Conservation (phyloP, 495 filamentous ascomycete genomes). For the Clohesyomyces aquaticus region DNA sequence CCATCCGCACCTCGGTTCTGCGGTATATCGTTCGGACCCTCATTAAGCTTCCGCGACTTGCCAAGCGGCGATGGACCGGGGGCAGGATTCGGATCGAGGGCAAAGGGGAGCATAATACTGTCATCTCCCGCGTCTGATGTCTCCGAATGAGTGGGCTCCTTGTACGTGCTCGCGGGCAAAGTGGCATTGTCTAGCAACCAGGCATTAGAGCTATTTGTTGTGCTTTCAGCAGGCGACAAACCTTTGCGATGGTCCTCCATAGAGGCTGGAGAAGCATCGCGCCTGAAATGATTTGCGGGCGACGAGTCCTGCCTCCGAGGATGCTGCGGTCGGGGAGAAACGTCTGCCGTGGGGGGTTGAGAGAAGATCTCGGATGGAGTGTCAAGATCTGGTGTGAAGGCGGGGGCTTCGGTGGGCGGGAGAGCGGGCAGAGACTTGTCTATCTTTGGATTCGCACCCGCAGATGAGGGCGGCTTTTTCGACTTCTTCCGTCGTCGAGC, state of each 20-base stretch:
- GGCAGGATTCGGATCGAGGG: constrained; percentile 79
- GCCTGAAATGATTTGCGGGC: constrained; percentile 38
- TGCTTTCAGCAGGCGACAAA: constrained; percentile 24
- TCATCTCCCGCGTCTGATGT: constrained; percentile 66
- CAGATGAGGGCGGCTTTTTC: constrained; percentile 57
- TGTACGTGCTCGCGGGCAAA: constrained; percentile 75
- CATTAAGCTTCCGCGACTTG: constrained; percentile 31
- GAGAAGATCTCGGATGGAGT: constrained; percentile 67
- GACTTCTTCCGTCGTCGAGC: constrained; percentile 88
- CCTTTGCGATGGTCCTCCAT: constrained; percentile 45
- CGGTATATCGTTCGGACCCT: constrained; percentile 7
- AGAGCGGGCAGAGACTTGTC: constrained; percentile 95
- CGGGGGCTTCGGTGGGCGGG: constrained; percentile 68
- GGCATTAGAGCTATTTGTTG: constrained; percentile 15
- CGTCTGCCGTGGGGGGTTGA: constrained; percentile 69
- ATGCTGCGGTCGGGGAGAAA: constrained; percentile 66
- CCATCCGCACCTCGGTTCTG: constrained; percentile 15
- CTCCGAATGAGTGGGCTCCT: constrained; percentile 73
- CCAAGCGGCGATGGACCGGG: constrained; percentile 57
- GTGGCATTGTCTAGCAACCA: constrained; percentile 59
- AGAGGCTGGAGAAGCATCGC: constrained; percentile 47
- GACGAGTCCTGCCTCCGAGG: constrained; percentile 44
- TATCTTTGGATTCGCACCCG: constrained; percentile 65
- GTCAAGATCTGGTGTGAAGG: constrained; percentile 67
- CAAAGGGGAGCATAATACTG: constrained; percentile 87